Evolutionary conservation across 2,329 filamentous ascomycete species (phyloP).

Genomic region (Claviceps quebecensis): DNA sequence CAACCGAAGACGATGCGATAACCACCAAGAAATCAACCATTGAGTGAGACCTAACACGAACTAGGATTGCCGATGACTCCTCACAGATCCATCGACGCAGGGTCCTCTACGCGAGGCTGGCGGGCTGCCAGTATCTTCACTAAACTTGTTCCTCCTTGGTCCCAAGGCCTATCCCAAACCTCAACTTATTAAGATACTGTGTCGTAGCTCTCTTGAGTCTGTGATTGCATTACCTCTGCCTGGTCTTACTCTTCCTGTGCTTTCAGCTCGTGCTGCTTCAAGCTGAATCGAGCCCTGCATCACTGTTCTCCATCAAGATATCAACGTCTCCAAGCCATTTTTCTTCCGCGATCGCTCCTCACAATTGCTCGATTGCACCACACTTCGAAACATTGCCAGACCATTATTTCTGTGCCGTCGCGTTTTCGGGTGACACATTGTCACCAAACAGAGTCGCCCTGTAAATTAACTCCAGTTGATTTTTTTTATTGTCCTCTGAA

Average conservation of each 20-base stretch:
- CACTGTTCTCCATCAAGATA: not conserved
- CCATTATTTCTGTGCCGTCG: not conserved
- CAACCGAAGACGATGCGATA: not conserved
- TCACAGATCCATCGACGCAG: not conserved
- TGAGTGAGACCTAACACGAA: constrained; percentile 1
- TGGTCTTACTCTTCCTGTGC: not conserved
- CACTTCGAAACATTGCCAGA: not conserved
- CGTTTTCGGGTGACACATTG: not conserved
- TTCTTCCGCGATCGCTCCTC: not conserved
- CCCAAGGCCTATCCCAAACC: not conserved
- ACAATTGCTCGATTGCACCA: not conserved
- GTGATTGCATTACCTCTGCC: not conserved
- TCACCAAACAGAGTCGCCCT: not conserved
- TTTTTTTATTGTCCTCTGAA: not conserved
- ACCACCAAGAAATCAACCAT: not conserved
- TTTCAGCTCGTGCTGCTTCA: not conserved
- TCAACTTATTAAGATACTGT: not conserved
- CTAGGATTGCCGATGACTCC: constrained; percentile 6
- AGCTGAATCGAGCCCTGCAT: not conserved
- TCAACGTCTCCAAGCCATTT: not conserved
- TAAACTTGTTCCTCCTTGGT: not conserved
- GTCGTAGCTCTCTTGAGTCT: not conserved
- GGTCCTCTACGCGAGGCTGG: not conserved
- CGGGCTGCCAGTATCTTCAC: not conserved
- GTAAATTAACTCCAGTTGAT: constrained; percentile 1